Evolutionary conservation across 805 yeast species (phyloP).

Genomic region (Saturnispora serradocipensis): DNA sequence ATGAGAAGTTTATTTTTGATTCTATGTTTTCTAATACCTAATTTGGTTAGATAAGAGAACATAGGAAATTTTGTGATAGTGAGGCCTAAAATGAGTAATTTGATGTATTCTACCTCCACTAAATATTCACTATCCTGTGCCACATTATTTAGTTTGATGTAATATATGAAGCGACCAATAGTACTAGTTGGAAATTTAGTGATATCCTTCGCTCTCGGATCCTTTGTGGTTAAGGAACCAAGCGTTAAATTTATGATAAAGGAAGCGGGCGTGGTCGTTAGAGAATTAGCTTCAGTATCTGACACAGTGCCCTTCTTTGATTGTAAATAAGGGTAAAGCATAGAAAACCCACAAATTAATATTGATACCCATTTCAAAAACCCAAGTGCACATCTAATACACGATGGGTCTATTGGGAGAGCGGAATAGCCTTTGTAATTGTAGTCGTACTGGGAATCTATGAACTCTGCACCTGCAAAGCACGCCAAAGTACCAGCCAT

Average conservation of each 20-base stretch:
- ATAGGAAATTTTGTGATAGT: conserved; percentile 11
- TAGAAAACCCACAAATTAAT: neutral
- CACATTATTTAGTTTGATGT: conserved; percentile 12
- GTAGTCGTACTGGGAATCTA: conserved; percentile 7
- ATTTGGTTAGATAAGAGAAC: conserved; percentile 5
- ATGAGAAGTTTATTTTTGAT: neutral
- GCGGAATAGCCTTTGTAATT: conserved; percentile 12
- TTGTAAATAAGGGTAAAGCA: neutral
- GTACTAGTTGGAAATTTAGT: conserved; percentile 6
- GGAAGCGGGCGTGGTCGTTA: neutral
- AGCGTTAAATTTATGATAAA: neutral
- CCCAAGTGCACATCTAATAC: neutral
- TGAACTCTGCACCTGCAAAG: conserved; percentile 25
- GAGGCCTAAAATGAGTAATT: conserved; percentile 16
- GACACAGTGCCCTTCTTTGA: neutral
- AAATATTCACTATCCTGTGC: conserved; percentile 12
- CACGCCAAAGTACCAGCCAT: conserved; percentile 29
- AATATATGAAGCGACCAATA: conserved; percentile 6
- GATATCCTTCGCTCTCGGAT: conserved; percentile 4
- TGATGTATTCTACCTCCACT: conserved; percentile 20
- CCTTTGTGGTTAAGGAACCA: neutral
- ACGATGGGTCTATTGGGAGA: neutral
- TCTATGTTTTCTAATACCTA: neutral
- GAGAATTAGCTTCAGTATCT: neutral
- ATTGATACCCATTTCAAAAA: conserved; percentile 1